These are phyloP conservation scores for Aspergillus baeticus DNA, from an alignment of 495 filamentous ascomycete species.

Conservation along the genomic window DNA sequence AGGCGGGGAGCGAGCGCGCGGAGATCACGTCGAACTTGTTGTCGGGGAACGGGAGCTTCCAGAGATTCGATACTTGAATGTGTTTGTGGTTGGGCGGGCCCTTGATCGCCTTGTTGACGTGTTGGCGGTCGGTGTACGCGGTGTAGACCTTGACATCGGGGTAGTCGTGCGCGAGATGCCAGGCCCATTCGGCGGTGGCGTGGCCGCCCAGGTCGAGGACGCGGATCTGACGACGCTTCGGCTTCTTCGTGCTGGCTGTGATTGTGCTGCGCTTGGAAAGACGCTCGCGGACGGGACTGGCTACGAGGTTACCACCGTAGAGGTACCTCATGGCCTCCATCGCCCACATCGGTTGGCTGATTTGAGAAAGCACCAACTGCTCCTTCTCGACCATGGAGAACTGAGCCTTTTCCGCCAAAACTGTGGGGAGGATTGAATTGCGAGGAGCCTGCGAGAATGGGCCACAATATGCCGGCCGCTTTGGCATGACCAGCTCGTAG, in stretches of 20 bases:
- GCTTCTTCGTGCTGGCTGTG: background rate
- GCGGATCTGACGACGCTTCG: conserved; percentile 37
- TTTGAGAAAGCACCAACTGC: conserved; percentile 72
- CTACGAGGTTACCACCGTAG: conserved; percentile 77
- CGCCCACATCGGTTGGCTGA: conserved; percentile 73
- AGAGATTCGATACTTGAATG: conserved; percentile 69
- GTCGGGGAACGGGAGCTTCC: conserved; percentile 80
- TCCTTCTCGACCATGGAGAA: conserved; percentile 68
- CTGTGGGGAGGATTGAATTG: conserved; percentile 44
- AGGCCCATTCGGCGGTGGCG: conserved; percentile 88
- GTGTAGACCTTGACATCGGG: conserved; percentile 85
- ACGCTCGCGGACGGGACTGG: conserved; percentile 67
- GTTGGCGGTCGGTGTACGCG: conserved; percentile 68
- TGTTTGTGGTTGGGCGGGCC: conserved; percentile 87
- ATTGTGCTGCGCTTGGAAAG: conserved; percentile 34
- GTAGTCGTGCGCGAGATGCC: conserved; percentile 83
- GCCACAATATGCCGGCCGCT: conserved; percentile 48
- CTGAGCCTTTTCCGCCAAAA: conserved; percentile 45
- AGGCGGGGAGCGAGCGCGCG: conserved; percentile 79
- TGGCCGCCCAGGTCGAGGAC: conserved; percentile 90
- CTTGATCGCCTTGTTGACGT: conserved; percentile 65
- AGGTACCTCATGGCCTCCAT: conserved; percentile 74
- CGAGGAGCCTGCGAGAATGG: conserved; percentile 53
- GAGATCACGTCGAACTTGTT: conserved; percentile 92
- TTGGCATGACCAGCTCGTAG: conserved; percentile 57